Evolutionary conservation across 257 asterid genomes (phyloP).

Genomic region (Forsythia viridissima): DNA sequence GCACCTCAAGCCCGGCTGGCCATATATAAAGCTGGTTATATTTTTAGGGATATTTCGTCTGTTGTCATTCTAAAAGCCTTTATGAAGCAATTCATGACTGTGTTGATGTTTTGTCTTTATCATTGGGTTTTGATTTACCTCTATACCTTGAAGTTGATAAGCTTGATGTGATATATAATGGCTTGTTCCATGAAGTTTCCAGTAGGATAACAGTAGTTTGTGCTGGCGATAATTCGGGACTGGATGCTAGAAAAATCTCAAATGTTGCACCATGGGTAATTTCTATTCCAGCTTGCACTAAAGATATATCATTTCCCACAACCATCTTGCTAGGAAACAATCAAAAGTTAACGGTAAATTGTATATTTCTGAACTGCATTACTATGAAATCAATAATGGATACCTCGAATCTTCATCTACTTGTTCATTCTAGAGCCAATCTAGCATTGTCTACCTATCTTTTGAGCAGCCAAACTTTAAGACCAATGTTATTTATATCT

Average conservation of each 20-base stretch:
- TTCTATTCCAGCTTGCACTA: conserved; percentile 42
- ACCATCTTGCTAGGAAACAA: too few species aligned
- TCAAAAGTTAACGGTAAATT: too few species aligned
- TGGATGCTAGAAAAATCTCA: conserved; percentile 27
- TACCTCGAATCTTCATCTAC: too few species aligned
- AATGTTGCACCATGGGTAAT: conserved; percentile 45
- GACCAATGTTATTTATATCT: too few species aligned
- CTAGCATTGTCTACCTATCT: too few species aligned
- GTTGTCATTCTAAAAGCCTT: conserved; percentile 45
- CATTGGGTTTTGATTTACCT: conserved; percentile 32
- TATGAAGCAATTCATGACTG: conserved; percentile 49
- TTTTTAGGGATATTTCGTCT: conserved; percentile 29
- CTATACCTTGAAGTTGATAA: conserved; percentile 41
- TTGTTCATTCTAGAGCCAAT: too few species aligned
- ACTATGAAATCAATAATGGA: too few species aligned
- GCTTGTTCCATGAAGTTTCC: conserved; percentile 42
- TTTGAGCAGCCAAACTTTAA: too few species aligned
- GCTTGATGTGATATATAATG: conserved; percentile 40
- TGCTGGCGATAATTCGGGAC: conserved; percentile 44
- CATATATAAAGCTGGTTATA: conserved; percentile 46
- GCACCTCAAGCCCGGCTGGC: conserved; percentile 52
- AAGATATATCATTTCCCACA: conserved; percentile 42
- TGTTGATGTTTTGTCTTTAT: conserved; percentile 37
- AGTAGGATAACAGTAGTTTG: conserved; percentile 44
- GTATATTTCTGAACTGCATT: too few species aligned